Base-by-base conservation (phyloP, 129 eudicot genomes). In the Flaveria linearis region DNA sequence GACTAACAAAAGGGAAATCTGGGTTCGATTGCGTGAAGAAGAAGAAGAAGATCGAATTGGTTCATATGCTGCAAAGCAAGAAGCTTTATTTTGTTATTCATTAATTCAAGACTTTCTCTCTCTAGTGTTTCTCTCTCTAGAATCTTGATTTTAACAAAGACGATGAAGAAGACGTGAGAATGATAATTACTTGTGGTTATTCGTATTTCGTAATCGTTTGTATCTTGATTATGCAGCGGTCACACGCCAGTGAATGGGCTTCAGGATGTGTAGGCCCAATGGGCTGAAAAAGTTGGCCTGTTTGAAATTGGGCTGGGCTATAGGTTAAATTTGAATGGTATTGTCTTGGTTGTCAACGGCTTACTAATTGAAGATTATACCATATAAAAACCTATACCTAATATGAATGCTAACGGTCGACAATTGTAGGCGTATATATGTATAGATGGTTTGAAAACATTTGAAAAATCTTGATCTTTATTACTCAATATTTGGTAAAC, bases 11-110 rank as follows among this genome's bases (percentile, higher is more conserved):
- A 25, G 14, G 66, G 63, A 51, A 71, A 62, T 62, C 68, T 26
- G 72, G 10, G 42, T 61, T 71, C 62, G 82, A 71, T 79, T 79
- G 82, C 82, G 82, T 79, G 82, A 79, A 79, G 67, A 42, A 64
- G 65, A 78, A 60, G 50, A 52, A 51, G 73, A 71, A 61, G 49
- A 51, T 58, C 18, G 6, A 14, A 41, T 68, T 14, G 22, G 43
- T 10, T 69, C 33, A 46, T 17, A 9, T 36, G 30, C 6, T 53
- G 62, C 68, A 79, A 79, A 62, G 83, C 72, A 79, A 72, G 83
- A 79, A 79, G 73, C 78, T 63, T 78, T 78, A 55, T n/a, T 23
- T 64, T 23, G 46, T 60, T 26, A 13, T 64, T 61, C 26, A 46
- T 14, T 3, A 49, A 43, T 8, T 45, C 11, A 45, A 45, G 13